A percentile compares a stretch with the other conserved stretches of the same genome.
phyloP scores from a whole-genome alignment of 1,139 yeast genomes.

The Diutina neorugosa region DNA sequence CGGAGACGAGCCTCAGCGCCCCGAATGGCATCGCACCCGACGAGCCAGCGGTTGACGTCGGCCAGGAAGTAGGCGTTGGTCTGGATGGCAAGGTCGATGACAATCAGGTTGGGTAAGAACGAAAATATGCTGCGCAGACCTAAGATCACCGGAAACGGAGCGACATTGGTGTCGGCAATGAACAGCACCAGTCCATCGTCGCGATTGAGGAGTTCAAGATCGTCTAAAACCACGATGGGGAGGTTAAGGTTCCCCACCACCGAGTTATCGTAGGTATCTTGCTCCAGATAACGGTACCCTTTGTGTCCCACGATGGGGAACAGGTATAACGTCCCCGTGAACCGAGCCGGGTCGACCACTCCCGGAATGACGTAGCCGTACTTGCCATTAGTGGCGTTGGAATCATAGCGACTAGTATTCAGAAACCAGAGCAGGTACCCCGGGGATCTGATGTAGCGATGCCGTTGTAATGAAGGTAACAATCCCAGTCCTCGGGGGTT shows the following conservation, averaged over 20 bases:
- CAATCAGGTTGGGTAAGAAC: conserved; percentile 45
- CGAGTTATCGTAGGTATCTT: conserved; percentile 7
- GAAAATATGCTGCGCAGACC: conserved; percentile 46
- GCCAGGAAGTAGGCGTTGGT: conserved; percentile 54
- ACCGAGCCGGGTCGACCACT: conserved; percentile 37
- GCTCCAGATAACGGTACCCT: conserved; percentile 9
- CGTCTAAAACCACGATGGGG: conserved; percentile 50
- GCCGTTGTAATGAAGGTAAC: conserved; percentile 20
- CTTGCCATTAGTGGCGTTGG: conserved; percentile 6
- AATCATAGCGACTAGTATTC: conserved; percentile 4
- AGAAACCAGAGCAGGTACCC: conserved; percentile 48
- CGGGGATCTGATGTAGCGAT: conserved; percentile 26
- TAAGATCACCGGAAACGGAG: conserved; percentile 42
- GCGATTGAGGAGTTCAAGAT: conserved; percentile 34
- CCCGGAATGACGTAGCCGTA: conserved; percentile 45
- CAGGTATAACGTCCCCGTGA: conserved; percentile 31
- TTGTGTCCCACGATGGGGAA: conserved; percentile 37
- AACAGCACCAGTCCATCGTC: conserved; percentile 23
- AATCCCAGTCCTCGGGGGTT: conserved; percentile 27
- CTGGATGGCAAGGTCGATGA: conserved; percentile 62
- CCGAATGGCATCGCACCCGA: conserved; percentile 40
- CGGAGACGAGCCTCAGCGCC: conserved; percentile 37
- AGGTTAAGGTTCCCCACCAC: conserved; percentile 12
- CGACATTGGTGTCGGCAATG: conserved; percentile 15
- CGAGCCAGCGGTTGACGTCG: conserved; percentile 48